These are phyloP conservation scores for Flaveria bidentis DNA, from an alignment of 129 eudicot species.

Conservation along the genomic window DNA sequence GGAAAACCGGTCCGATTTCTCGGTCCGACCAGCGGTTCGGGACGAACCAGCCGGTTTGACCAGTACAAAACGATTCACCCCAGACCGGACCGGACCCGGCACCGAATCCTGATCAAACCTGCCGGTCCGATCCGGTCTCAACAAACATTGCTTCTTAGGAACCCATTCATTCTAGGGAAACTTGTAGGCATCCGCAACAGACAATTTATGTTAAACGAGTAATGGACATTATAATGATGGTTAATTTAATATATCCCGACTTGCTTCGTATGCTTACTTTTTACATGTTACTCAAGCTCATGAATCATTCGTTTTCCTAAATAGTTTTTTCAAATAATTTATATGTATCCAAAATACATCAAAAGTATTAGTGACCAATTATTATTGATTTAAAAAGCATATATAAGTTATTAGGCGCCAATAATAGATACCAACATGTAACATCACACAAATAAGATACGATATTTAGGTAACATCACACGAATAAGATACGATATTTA, in stretches of 20 bases:
- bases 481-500: neutral
- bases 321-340: neutral
- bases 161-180: no score
- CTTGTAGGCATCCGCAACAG: no score
- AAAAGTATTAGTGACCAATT: conserved; percentile 1
- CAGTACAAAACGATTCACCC: no score
- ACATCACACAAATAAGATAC: neutral
- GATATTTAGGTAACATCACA: neutral
- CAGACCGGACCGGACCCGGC: no score
- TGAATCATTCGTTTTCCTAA: neutral
- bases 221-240: neutral
- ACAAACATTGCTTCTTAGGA: no score
- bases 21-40: no score
- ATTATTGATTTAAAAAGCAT: neutral
- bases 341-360: neutral
- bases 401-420: neutral
- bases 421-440: neutral
- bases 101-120: no score
- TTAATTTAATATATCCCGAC: neutral
- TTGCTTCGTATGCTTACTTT: neutral
- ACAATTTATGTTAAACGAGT: neutral
- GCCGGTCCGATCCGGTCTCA: no score
- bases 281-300: neutral
- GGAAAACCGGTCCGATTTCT: no score
- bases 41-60: no score